phyloP scores from a whole-genome alignment of 495 filamentous ascomycete species.

The Pseudotulostoma volvatum region DNA sequence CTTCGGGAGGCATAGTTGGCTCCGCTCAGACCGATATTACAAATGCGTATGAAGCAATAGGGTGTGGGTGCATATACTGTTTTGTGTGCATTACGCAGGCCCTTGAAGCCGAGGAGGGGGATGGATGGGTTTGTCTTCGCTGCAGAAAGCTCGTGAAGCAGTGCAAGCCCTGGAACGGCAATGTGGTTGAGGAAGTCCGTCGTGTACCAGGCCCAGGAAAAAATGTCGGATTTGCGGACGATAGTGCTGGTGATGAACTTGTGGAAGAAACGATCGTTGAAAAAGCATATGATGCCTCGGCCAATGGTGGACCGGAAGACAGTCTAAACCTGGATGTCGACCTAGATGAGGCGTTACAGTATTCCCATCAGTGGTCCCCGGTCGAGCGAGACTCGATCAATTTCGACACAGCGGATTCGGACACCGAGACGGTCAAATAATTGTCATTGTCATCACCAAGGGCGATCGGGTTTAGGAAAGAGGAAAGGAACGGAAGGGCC shows the following conservation, averaged over 20 bases:
- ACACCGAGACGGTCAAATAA: no score
- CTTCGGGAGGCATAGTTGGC: conserved; percentile 58
- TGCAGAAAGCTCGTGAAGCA: conserved; percentile 77
- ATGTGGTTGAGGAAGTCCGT: conserved; percentile 47
- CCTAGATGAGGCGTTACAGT: conserved; percentile 19
- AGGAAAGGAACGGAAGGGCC: no score
- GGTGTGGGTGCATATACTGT: conserved; percentile 89
- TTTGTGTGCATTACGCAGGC: conserved; percentile 90
- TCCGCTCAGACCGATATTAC: conserved; percentile 89
- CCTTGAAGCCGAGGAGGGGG: conserved; percentile 82
- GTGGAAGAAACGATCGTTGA: not conserved
- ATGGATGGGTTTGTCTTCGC: conserved; percentile 88
- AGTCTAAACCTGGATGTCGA: conserved; percentile 16
- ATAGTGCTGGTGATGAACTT: conserved; percentile 4
- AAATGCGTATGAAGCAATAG: conserved; percentile 84
- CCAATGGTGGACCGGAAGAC: conserved; percentile 7
- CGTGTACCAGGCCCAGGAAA: conserved; percentile 38
- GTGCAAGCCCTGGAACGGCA: conserved; percentile 85
- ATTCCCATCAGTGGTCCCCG: conserved; percentile 24
- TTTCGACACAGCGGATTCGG: not conserved
- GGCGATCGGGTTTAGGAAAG: no score
- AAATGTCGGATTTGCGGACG: conserved; percentile 51
- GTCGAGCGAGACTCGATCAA: conserved; percentile 15
- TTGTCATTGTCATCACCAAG: no score
- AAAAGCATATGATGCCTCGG: conserved; percentile 1